phyloP scores from a whole-genome alignment of 1,284 basidiomycete species.

The Rhodotorula sp. region DNA sequence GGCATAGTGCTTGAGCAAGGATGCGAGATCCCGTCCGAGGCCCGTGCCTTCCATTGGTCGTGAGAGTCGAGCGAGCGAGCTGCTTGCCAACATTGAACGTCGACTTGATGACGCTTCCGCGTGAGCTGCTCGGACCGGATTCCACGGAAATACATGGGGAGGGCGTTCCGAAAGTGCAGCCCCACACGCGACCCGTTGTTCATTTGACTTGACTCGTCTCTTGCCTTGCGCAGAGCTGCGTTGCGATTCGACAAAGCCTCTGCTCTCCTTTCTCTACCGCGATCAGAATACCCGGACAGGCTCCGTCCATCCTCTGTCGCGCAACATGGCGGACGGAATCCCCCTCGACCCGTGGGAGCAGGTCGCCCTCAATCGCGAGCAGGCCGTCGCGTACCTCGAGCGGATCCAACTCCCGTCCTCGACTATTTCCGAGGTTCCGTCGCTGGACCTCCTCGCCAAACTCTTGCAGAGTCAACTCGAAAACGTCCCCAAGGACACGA shows the following conservation, averaged over 20 bases:
- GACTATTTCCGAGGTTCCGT: conserved; percentile 5
- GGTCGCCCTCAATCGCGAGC: not conserved
- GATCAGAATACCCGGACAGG: no score
- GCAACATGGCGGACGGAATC: not conserved
- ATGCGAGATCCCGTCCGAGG: not conserved
- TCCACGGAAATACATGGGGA: no score
- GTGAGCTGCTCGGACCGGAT: not conserved
- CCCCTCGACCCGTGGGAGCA: conserved; percentile 10
- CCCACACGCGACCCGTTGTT: no score
- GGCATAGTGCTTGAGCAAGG: conserved; percentile 25
- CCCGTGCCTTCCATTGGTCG: no score
- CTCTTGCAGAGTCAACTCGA: conserved; percentile 27
- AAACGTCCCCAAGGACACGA: conserved; percentile 33
- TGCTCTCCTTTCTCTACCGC: no score
- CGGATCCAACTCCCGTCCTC: conserved; percentile 4
- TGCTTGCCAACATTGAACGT: no score
- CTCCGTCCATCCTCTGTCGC: not conserved
- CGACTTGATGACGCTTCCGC: not conserved
- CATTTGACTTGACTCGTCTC: no score
- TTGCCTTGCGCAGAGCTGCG: no score
- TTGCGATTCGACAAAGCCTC: no score
- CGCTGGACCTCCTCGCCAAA: conserved; percentile 11
- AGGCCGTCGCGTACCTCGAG: conserved; percentile 5
- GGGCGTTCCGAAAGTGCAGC: no score
- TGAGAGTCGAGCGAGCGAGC: no score